These are phyloP conservation scores for Thamnidium elegans DNA, from an alignment of 192 early-diverging fungal genomes.

Conservation along the genomic window DNA sequence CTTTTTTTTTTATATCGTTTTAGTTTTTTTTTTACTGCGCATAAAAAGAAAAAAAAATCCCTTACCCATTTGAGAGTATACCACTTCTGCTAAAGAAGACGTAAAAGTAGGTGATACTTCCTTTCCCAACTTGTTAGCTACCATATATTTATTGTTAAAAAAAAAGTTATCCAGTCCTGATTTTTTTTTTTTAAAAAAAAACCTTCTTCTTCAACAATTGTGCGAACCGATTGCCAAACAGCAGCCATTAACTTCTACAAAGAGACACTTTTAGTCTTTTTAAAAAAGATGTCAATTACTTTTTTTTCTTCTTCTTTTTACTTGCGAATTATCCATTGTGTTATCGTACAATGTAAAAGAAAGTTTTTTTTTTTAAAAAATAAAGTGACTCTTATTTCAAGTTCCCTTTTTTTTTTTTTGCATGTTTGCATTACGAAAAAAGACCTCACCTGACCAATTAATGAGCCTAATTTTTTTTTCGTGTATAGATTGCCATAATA, in stretches of 20 bases:
- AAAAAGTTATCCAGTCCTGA: background rate
- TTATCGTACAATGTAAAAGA: background rate
- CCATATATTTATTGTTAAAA: background rate
- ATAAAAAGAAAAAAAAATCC: too few relatives aligned
- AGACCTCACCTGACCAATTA: constrained; percentile 1
- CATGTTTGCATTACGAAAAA: too few relatives aligned
- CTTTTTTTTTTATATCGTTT: too few relatives aligned
- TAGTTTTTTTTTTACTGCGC: too few relatives aligned
- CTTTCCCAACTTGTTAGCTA: background rate
- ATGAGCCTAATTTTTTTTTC: too few relatives aligned
- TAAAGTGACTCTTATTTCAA: background rate
- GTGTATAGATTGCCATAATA: too few relatives aligned
- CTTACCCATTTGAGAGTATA: constrained; percentile 1
- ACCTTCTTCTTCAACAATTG: constrained; percentile 3
- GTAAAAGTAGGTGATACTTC: background rate
- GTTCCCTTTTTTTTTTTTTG: too few relatives aligned
- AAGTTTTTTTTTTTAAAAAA: too few relatives aligned
- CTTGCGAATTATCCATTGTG: too few relatives aligned
- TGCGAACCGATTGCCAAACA: background rate
- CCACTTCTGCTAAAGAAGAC: background rate
- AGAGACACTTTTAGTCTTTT: too few relatives aligned
- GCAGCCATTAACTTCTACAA: background rate
- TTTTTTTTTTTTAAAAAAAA: background rate
- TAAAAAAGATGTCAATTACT: too few relatives aligned
- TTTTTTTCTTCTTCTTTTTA: too few relatives aligned